Percentiles rank a stretch among this genome's conserved stretches.
Evolutionary conservation across 352 stramenopile genomes (phyloP).

Genomic region (Saprolegnia diclina): DNA sequence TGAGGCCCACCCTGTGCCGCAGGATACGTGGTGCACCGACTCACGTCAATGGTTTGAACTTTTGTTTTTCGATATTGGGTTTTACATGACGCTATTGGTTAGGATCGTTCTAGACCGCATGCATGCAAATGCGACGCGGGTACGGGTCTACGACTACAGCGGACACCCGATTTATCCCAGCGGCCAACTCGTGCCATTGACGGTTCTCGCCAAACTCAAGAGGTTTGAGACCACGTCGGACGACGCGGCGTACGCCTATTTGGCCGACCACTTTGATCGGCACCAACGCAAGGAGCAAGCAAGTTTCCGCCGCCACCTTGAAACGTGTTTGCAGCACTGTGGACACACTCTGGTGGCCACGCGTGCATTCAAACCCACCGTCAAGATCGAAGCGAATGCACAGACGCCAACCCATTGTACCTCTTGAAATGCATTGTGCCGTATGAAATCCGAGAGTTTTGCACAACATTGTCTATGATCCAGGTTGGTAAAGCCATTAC

Average conservation of each 20-base stretch:
- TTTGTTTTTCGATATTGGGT: not conserved
- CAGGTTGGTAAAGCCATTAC: no score
- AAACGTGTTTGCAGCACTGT: not conserved
- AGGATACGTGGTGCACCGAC: not conserved
- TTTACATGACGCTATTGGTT: not conserved
- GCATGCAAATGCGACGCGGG: not conserved
- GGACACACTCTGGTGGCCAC: no score
- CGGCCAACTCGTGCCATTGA: not conserved
- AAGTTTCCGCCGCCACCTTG: not conserved
- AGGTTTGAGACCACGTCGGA: not conserved
- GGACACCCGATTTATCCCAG: not conserved
- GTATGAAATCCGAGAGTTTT: no score
- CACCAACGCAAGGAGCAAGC: not conserved
- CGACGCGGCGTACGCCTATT: not conserved
- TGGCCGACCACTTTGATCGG: not conserved
- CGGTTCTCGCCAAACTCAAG: not conserved
- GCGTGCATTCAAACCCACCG: no score
- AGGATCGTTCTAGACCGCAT: not conserved
- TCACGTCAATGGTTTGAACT: not conserved
- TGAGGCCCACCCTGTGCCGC: not conserved
- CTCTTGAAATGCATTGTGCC: no score
- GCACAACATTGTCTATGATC: no score
- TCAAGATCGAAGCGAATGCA: no score
- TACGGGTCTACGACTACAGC: not conserved
- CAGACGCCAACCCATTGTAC: no score